Base-by-base conservation (phyloP, 208 protist genomes). In the Leishmania tropica region DNA sequence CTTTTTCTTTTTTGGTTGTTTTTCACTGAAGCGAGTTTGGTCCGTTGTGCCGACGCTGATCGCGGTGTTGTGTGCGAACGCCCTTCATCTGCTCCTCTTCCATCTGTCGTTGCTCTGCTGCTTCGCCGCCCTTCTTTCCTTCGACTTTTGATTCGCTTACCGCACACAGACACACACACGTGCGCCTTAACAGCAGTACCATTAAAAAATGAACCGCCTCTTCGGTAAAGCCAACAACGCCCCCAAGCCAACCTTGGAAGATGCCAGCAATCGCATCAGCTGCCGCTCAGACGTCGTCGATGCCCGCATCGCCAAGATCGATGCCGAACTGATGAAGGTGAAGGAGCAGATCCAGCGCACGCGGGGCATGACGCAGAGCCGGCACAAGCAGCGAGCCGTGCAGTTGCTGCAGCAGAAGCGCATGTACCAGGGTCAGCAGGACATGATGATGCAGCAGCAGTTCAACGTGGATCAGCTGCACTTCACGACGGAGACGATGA, bases 381-480 rank as follows among this genome's bases (percentile, higher is more conserved):
- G 93, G 72, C 93, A 97, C 85, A 98, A 98, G 85, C 93, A 99
- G 86, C 93, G 94, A 47, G 97, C 95, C 0, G 79, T 98, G 75
- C 91, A 96, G 85, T 78, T 99, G 28, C 85, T 99, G 48, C 95
- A 97, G 85, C 97, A 99, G 84, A 98, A 98, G 86, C 96, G 95
- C 79, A 87, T 95, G 89, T 99, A 98, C 78, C 94, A 98, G 85
- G 92, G 87, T 65, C 97, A 99, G 83, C 92, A 95, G 79, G 95
- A 98, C 77, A 87, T 86, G 76, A 94, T 98, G 83, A 93, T 96
- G 88, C 86, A 95, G 75, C 97, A 99, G 83, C 95, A 97, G 89
- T 97, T 97, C 68, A 98, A 98, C 87, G 91, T 99, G 73, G 97
- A 99, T 74, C 97, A 99, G 83, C 89, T 98, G 45, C 91, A 95